Percentiles rank a stretch among this genome's conserved stretches.
These are phyloP conservation scores for Tricholoma matsutake DNA, from an alignment of 768 basidiomycete species.

Conservation along the genomic window DNA sequence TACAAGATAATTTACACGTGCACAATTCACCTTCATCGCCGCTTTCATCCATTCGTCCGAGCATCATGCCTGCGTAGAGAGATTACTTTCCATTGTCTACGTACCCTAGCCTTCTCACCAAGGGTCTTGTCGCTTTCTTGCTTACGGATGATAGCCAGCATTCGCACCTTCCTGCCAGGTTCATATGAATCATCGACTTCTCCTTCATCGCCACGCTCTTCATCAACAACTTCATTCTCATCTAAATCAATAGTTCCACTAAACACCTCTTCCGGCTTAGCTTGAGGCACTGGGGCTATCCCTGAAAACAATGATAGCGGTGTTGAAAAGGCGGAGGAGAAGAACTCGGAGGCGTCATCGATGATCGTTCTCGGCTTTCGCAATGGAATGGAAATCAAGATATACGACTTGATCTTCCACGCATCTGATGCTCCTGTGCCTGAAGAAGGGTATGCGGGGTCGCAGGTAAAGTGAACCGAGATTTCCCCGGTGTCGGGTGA, in stretches of 20 bases:
- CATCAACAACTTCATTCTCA: constrained; percentile 77
- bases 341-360: constrained; percentile 65
- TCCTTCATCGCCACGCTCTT: constrained; percentile 73
- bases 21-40: constrained; percentile 11
- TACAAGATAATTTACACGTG: not conserved
- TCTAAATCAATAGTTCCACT: constrained; percentile 64
- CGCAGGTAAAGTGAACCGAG: constrained; percentile 52
- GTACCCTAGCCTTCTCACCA: constrained; percentile 31
- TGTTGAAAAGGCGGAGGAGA: constrained; percentile 56
- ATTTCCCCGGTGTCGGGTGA: constrained; percentile 54
- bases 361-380: constrained; percentile 67
- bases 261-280: constrained; percentile 68
- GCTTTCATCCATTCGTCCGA: constrained; percentile 19
- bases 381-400: constrained; percentile 64
- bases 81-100: constrained; percentile 38
- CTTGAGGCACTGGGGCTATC: constrained; percentile 29
- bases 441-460: constrained; percentile 56
- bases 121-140: constrained; percentile 22
- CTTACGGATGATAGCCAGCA: constrained; percentile 48
- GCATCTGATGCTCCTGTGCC: constrained; percentile 30
- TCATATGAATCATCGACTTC: constrained; percentile 76
- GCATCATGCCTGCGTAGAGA: constrained; percentile 37
- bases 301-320: constrained; percentile 57
- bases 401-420: constrained; percentile 60
- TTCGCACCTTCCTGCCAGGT: constrained; percentile 48